Evolutionary conservation across 441 rosid species (phyloP).

Genomic region (Euphorbia schlechtendalii): DNA sequence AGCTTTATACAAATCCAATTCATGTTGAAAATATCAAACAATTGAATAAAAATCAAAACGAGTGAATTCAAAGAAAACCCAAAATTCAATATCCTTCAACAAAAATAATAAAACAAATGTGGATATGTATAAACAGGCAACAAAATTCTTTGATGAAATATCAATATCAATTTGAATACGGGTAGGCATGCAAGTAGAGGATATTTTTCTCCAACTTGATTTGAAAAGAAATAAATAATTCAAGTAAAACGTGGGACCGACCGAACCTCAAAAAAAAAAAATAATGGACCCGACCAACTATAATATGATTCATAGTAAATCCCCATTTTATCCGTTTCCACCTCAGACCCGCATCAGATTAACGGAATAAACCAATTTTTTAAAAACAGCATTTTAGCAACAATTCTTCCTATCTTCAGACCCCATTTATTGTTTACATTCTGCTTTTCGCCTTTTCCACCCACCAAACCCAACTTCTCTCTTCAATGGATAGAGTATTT

Average conservation of each 20-base stretch:
- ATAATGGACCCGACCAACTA: constrained; percentile 5
- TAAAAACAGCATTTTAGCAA: not conserved
- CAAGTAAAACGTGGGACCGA: not conserved
- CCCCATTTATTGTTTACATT: not conserved
- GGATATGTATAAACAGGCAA: constrained; percentile 2
- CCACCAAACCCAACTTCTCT: not conserved
- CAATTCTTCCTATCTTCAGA: not conserved
- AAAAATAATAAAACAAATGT: not conserved
- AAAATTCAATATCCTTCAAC: not conserved
- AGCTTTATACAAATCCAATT: too few relatives aligned
- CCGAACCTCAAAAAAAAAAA: constrained; percentile 3
- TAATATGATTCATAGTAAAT: not conserved
- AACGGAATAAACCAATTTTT: constrained; percentile 7
- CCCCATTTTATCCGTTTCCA: constrained; percentile 22
- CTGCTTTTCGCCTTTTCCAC: not conserved
- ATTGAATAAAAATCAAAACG: not conserved
- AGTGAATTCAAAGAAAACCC: not conserved
- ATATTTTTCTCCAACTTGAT: not conserved
- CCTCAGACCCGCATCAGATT: constrained; percentile 28
- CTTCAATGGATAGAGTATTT: constrained; percentile 58
- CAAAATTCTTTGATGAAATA: not conserved
- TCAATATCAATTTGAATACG: not conserved
- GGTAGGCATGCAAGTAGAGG: constrained; percentile 4
- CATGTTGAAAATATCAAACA: not conserved
- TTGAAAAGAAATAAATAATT: not conserved